Percentiles rank a stretch among this genome's conserved stretches.
Evolutionary conservation across 257 asterid species (phyloP).

Genomic region (Datura wrightii): DNA sequence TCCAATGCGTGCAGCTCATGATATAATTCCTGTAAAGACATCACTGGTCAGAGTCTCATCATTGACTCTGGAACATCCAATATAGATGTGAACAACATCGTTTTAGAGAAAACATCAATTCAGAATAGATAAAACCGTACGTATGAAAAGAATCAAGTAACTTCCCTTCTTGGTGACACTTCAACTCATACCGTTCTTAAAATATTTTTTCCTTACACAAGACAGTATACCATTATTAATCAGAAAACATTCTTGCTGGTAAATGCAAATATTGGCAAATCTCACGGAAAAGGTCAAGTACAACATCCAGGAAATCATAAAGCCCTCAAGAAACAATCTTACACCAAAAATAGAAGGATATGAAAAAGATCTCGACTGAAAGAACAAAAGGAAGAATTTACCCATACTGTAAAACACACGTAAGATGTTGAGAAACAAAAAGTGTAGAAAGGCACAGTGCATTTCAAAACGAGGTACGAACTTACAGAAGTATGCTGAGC

Average conservation of each 20-base stretch:
- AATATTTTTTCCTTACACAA: not conserved
- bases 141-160: not conserved
- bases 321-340: not conserved
- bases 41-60: constrained; percentile 36
- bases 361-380: not conserved
- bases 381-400: constrained; percentile 11
- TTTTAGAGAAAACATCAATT: not conserved
- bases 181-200: not conserved
- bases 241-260: constrained; percentile 5
- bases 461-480: constrained; percentile 15
- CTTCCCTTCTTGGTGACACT: not conserved
- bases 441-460: not conserved
- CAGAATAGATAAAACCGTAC: not conserved
- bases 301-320: not conserved
- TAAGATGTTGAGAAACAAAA: not conserved
- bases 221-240: not conserved
- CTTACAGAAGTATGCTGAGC: constrained; percentile 98
- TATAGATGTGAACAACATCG: not conserved
- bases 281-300: not conserved
- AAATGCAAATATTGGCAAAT: not conserved
- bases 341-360: not conserved
- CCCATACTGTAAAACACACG: not conserved
- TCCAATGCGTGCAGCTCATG: constrained; percentile 94
- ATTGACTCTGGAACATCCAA: not conserved
- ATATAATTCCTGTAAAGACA: constrained; percentile 80